Evolutionary conservation across 805 yeast species (phyloP).

Genomic region (Maudiozyma saulgeensis): DNA sequence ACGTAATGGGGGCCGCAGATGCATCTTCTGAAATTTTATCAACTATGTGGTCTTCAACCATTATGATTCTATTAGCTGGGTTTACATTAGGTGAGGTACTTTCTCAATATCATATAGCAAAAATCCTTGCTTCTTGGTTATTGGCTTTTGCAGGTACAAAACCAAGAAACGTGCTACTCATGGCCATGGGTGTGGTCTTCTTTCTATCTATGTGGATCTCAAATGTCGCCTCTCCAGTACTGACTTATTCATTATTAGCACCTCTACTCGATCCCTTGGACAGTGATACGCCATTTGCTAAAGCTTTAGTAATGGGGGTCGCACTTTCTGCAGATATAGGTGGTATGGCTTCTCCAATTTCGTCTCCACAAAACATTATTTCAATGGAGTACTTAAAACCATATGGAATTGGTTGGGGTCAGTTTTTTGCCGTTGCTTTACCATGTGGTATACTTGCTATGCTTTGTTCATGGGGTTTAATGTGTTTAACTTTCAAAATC

Average conservation of each 20-base stretch:
- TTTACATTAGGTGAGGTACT: conserved; percentile 90
- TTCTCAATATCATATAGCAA: conserved; percentile 83
- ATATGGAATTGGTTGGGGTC: conserved; percentile 64
- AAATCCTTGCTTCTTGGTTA: conserved; percentile 77
- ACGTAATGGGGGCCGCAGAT: conserved; percentile 51
- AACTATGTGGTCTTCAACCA: conserved; percentile 92
- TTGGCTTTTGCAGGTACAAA: conserved; percentile 72
- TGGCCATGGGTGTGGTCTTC: conserved; percentile 78
- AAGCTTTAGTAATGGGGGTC: conserved; percentile 79
- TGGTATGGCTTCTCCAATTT: conserved; percentile 94
- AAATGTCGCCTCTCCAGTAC: conserved; percentile 93
- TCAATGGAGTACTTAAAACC: conserved; percentile 78
- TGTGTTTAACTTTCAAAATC: conserved; percentile 47
- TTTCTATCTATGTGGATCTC: conserved; percentile 92
- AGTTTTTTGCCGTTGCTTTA: conserved; percentile 82
- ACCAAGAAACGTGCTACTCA: conserved; percentile 66
- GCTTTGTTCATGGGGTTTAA: conserved; percentile 59
- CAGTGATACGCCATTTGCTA: conserved; percentile 65
- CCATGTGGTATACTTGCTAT: conserved; percentile 66
- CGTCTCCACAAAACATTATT: conserved; percentile 91
- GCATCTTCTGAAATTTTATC: conserved; percentile 64
- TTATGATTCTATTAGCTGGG: conserved; percentile 84
- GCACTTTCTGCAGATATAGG: conserved; percentile 89
- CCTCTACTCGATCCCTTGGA: conserved; percentile 77
- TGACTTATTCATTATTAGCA: conserved; percentile 78